phyloP scores from a whole-genome alignment of 2,329 filamentous ascomycete genomes.

The Mariannaea elegans region DNA sequence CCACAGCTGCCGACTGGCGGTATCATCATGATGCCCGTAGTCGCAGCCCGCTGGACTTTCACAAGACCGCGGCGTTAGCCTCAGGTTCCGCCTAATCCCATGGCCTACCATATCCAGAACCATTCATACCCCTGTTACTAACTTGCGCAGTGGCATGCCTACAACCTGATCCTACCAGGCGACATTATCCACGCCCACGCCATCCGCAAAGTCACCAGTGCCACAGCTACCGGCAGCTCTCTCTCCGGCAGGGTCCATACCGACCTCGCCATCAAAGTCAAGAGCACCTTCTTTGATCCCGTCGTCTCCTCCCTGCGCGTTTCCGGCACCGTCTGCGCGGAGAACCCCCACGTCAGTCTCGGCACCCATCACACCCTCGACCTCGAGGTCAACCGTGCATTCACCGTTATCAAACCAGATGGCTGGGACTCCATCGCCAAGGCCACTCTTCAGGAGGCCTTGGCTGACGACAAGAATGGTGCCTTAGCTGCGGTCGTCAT shows the following conservation, averaged over 20 bases:
- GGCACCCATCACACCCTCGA: slow-evolving; percentile 73
- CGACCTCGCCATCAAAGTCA: slow-evolving; percentile 65
- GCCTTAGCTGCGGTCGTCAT: slow-evolving; percentile 91
- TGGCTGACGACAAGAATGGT: slow-evolving; percentile 80
- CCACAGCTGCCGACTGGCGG: neutral
- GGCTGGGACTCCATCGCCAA: slow-evolving; percentile 91
- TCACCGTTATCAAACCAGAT: slow-evolving; percentile 84
- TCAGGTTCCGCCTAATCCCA: neutral
- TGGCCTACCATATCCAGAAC: neutral
- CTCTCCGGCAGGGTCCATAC: slow-evolving; percentile 64
- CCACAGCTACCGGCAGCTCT: slow-evolving; percentile 58
- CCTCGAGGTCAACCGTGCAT: slow-evolving; percentile 86
- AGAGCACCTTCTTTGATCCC: slow-evolving; percentile 67
- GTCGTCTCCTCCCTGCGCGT: slow-evolving; percentile 64
- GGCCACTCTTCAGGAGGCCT: slow-evolving; percentile 79
- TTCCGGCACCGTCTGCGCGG: slow-evolving; percentile 61
- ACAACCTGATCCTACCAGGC: slow-evolving; percentile 65
- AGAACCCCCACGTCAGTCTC: slow-evolving; percentile 62
- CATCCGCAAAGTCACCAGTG: slow-evolving; percentile 62
- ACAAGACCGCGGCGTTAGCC: neutral
- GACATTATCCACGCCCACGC: slow-evolving; percentile 65
- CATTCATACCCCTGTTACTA: slow-evolving; percentile 16
- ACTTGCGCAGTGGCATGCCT: slow-evolving; percentile 62
- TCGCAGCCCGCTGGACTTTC: neutral
- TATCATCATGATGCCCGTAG: neutral